Conservation (phyloP, 1,139 yeast species). For the Yamadazyma jaroonii region DNA sequence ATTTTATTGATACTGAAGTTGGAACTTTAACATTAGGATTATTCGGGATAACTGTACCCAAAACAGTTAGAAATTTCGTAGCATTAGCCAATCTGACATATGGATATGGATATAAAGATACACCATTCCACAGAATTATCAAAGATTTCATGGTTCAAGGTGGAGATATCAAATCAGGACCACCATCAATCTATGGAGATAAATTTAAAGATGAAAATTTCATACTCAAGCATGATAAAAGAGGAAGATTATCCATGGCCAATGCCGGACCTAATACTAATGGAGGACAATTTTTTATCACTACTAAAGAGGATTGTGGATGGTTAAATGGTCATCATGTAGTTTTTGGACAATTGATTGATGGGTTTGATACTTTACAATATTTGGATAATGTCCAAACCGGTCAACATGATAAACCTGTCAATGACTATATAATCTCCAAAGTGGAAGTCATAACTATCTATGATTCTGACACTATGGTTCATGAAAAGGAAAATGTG, state of each 20-base stretch:
- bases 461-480: slow-evolving; percentile 10
- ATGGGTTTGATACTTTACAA: slow-evolving; percentile 38
- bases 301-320: slow-evolving; percentile 24
- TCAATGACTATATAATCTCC: slow-evolving; percentile 28
- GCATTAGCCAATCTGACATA: slow-evolving; percentile 29
- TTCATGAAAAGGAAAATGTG: slow-evolving; percentile 7
- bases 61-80: slow-evolving; percentile 37
- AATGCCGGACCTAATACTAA: slow-evolving; percentile 41
- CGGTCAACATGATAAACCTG: slow-evolving; percentile 38
- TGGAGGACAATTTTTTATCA: slow-evolving; percentile 43
- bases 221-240: slow-evolving; percentile 29
- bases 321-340: slow-evolving; percentile 57
- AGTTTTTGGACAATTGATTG: slow-evolving; percentile 52
- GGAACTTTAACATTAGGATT: slow-evolving; percentile 23
- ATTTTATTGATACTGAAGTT: slow-evolving; percentile 8
- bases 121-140: slow-evolving; percentile 37
- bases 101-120: slow-evolving; percentile 34
- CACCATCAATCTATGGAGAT: slow-evolving; percentile 31
- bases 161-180: slow-evolving; percentile 29
- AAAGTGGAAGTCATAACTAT: slow-evolving; percentile 20
- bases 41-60: slow-evolving; percentile 33
- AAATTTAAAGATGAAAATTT: slow-evolving; percentile 41
- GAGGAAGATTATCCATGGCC: slow-evolving; percentile 43
- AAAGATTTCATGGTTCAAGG: slow-evolving; percentile 40
- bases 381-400: slow-evolving; percentile 35